A percentile compares a stretch with the other conserved stretches of the same genome.
Conservation (phyloP, 1,139 yeast species). For the Pichia sp. region DNA sequence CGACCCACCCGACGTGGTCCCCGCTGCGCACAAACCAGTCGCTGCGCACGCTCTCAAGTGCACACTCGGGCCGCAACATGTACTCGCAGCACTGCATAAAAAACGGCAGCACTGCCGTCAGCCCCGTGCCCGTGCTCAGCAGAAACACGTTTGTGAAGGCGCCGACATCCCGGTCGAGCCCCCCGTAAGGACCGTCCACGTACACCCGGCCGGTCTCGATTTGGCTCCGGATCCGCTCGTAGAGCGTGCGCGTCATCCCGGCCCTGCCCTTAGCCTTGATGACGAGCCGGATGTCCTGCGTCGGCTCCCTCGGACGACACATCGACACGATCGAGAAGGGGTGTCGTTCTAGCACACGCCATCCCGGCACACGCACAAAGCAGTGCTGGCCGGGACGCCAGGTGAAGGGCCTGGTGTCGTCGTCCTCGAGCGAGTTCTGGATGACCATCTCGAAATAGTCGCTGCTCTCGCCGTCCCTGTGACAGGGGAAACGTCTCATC, state of each 20-base stretch:
- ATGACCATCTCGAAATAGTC: not conserved
- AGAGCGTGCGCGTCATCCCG: conserved; percentile 43
- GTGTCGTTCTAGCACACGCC: conserved; percentile 50
- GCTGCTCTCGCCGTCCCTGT: not conserved
- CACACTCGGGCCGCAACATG: conserved; percentile 23
- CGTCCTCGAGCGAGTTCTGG: not conserved
- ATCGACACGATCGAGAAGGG: conserved; percentile 53
- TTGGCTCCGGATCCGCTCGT: not conserved
- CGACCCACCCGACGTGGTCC: conserved; percentile 43
- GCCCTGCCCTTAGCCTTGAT: conserved; percentile 40
- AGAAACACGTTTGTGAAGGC: conserved; percentile 47
- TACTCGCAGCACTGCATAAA: conserved; percentile 25
- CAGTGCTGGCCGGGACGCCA: conserved; percentile 65
- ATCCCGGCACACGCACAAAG: conserved; percentile 45
- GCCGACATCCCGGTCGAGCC: conserved; percentile 44
- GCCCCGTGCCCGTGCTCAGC: conserved; percentile 50
- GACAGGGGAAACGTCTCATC: not conserved
- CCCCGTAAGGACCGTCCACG: conserved; percentile 65
- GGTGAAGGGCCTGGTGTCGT: conserved; percentile 7
- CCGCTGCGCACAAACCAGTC: conserved; percentile 45
- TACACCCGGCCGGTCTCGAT: conserved; percentile 32
- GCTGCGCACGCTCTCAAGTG: conserved; percentile 35
- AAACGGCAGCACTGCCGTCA: conserved; percentile 51
- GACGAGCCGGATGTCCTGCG: conserved; percentile 40
- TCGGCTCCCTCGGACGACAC: conserved; percentile 29